Evolutionary conservation across 108 stramenopile species (phyloP).

Genomic region (Pseudonitzschia multiseries): DNA sequence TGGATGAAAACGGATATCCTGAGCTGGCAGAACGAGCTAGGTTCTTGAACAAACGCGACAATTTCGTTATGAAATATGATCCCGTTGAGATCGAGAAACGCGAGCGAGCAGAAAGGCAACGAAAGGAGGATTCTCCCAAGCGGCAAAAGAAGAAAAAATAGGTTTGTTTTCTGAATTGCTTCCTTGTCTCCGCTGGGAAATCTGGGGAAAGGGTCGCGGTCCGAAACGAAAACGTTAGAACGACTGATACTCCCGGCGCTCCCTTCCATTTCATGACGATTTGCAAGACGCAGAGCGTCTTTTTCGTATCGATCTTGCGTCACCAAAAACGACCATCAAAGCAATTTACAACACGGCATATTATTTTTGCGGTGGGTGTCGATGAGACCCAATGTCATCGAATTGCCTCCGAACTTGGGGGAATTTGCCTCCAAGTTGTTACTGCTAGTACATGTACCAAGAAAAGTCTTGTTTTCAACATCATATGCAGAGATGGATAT

Average conservation of each 20-base stretch:
- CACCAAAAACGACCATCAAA: too few relatives aligned
- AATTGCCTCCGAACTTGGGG: too few relatives aligned
- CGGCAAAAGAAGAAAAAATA: slow-evolving; percentile 16
- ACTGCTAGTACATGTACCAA: too few relatives aligned
- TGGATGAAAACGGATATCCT: slow-evolving; percentile 68
- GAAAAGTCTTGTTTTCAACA: too few relatives aligned
- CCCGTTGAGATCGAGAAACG: slow-evolving; percentile 43
- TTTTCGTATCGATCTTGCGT: too few relatives aligned
- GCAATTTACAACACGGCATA: too few relatives aligned
- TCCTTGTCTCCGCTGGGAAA: background rate
- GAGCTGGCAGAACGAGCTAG: slow-evolving; percentile 77
- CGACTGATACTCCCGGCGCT: background rate
- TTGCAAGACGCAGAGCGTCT: too few relatives aligned
- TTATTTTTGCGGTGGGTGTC: too few relatives aligned
- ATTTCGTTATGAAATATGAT: slow-evolving; percentile 90
- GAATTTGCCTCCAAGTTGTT: too few relatives aligned
- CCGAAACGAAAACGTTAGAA: background rate
- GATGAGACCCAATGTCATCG: too few relatives aligned
- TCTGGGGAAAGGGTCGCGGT: background rate
- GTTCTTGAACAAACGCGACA: slow-evolving; percentile 77
- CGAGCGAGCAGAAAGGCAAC: slow-evolving; percentile 29
- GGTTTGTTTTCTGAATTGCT: background rate
- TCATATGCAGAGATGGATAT: too few relatives aligned
- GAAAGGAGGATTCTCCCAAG: slow-evolving; percentile 28
- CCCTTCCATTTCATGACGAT: too few relatives aligned